Conservation (phyloP, 768 basidiomycete species). For the Lentinula guzmanii region DNA sequence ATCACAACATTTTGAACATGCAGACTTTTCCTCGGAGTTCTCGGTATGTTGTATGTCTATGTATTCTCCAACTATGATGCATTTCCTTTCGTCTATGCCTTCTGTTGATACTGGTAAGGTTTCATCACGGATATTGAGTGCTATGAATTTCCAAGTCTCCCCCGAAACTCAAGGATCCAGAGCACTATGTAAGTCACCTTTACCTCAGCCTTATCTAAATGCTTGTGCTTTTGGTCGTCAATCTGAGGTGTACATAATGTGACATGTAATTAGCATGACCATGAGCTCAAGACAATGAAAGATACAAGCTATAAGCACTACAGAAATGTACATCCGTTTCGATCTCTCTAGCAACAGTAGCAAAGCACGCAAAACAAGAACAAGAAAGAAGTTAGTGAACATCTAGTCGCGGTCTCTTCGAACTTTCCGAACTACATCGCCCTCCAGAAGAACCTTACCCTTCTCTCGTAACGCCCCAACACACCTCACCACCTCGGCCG, state of each 20-base stretch:
- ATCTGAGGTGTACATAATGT: too few relatives aligned
- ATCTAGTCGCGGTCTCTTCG: not conserved
- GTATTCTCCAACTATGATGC: not conserved
- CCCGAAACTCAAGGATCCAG: too few relatives aligned
- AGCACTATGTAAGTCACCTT: too few relatives aligned
- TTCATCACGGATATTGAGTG: too few relatives aligned
- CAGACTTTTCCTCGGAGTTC: not conserved
- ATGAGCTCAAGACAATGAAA: too few relatives aligned
- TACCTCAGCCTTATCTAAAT: too few relatives aligned
- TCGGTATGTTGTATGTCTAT: not conserved
- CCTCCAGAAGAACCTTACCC: slow-evolving; percentile 44
- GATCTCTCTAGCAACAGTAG: too few relatives aligned
- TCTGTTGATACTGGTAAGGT: not conserved
- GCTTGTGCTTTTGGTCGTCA: too few relatives aligned
- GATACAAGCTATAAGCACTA: too few relatives aligned
- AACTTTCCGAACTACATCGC: slow-evolving; percentile 26
- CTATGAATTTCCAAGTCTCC: too few relatives aligned
- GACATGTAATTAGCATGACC: too few relatives aligned
- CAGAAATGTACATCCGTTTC: too few relatives aligned
- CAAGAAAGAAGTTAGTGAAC: not conserved
- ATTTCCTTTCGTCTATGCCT: not conserved
- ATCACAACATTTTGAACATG: not conserved
- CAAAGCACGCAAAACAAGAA: not conserved
- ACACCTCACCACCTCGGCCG: slow-evolving; percentile 56
- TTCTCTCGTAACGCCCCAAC: slow-evolving; percentile 40